Evolutionary conservation across 257 asterid species (phyloP).

Genomic region (Salvia miltiorrhiza): DNA sequence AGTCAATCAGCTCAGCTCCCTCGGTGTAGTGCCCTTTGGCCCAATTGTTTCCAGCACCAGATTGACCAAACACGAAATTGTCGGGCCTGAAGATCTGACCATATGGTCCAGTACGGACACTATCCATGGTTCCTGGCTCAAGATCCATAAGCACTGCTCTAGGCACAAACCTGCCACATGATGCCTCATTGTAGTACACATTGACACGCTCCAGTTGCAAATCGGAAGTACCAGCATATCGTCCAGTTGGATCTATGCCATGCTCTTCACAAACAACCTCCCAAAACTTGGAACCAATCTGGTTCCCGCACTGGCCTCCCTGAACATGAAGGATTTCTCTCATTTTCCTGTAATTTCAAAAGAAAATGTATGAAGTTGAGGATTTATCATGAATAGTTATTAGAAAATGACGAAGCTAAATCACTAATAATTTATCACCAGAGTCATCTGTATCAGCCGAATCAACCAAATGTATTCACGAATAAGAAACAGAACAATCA

Average conservation of each 20-base stretch:
- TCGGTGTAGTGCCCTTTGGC: slow-evolving; percentile 77
- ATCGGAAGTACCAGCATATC: slow-evolving; percentile 74
- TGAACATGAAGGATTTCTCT: slow-evolving; percentile 89
- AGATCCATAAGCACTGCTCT: slow-evolving; percentile 95
- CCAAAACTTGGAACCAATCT: slow-evolving; percentile 82
- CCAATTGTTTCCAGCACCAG: slow-evolving; percentile 80
- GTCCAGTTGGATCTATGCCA: slow-evolving; percentile 84
- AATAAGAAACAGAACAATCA: not conserved
- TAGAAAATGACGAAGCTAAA: not conserved
- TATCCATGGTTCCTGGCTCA: slow-evolving; percentile 93
- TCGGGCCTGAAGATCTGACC: slow-evolving; percentile 80
- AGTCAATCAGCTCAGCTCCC: slow-evolving; percentile 81
- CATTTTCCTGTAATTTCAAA: slow-evolving; percentile 44
- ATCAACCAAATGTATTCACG: not conserved
- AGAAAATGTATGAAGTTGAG: not conserved
- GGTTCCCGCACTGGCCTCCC: slow-evolving; percentile 89
- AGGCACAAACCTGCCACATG: slow-evolving; percentile 82
- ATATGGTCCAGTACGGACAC: slow-evolving; percentile 78
- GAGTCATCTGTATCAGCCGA: not conserved
- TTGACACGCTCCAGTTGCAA: slow-evolving; percentile 82
- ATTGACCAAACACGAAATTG: slow-evolving; percentile 63
- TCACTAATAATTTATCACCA: not conserved
- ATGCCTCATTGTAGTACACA: slow-evolving; percentile 81
- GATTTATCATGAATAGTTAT: not conserved
- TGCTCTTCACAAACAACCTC: slow-evolving; percentile 85